Conservation (phyloP, 192 early-diverging fungal genomes). For the Gaertneriomyces sp. region DNA sequence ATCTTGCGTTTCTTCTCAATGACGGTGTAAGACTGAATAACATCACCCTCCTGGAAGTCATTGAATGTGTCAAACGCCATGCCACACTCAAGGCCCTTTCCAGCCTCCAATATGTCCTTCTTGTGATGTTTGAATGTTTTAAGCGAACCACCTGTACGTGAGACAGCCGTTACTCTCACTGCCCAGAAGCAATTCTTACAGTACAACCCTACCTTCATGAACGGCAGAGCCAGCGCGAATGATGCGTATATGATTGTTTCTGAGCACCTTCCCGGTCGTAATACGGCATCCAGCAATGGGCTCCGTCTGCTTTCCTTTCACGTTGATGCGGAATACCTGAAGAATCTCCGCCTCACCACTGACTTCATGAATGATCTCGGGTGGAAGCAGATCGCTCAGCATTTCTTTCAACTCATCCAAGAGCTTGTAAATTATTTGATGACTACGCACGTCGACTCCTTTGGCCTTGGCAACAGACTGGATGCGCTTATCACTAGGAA, state of each 20-base stretch:
- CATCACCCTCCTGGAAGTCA: slow-evolving; percentile 77
- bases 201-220: slow-evolving; percentile 60
- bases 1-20: slow-evolving; percentile 22
- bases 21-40: slow-evolving; percentile 20
- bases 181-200: no score
- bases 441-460: slow-evolving; percentile 64
- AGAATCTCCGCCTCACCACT: slow-evolving; percentile 83
- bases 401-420: slow-evolving; percentile 82
- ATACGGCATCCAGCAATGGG: slow-evolving; percentile 83
- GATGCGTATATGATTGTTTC: slow-evolving; percentile 60
- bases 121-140: slow-evolving; percentile 83
- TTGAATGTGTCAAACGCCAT: slow-evolving; percentile 83
- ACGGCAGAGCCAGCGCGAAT: slow-evolving; percentile 64
- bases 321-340: slow-evolving; percentile 78
- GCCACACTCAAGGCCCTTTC: slow-evolving; percentile 95
- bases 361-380: slow-evolving; percentile 71
- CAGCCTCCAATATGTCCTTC: slow-evolving; percentile 82
- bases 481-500: slow-evolving; percentile 76
- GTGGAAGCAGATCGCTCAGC: slow-evolving; percentile 72
- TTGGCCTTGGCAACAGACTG: slow-evolving; percentile 54
- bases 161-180: no score
- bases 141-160: slow-evolving; percentile 40
- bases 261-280: slow-evolving; percentile 65
- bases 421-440: slow-evolving; percentile 90
- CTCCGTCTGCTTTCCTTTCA: slow-evolving; percentile 68